phyloP scores from a whole-genome alignment of 2,329 filamentous ascomycete genomes.

The Diaporthe sp. region DNA sequence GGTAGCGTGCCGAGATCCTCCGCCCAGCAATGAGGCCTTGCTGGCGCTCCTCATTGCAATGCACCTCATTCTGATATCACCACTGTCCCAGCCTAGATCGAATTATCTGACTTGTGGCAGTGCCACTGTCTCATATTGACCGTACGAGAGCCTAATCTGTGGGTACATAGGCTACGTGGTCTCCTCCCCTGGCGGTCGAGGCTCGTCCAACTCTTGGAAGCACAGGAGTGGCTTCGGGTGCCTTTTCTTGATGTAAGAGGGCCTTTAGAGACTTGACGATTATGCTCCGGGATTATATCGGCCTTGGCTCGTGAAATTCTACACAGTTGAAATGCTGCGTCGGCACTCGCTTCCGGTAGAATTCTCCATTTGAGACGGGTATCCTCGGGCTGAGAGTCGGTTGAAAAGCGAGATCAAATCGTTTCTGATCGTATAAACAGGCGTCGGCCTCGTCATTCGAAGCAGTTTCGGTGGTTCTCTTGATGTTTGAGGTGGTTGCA shows the following conservation, averaged over 20 bases:
- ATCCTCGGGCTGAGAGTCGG: too few relatives aligned
- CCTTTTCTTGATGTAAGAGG: too few relatives aligned
- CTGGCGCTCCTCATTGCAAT: background rate
- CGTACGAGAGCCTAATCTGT: background rate
- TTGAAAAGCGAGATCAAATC: background rate
- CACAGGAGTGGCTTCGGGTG: too few relatives aligned
- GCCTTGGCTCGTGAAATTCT: background rate
- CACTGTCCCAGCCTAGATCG: background rate
- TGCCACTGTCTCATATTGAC: background rate
- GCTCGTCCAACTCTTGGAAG: background rate
- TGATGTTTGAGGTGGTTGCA: too few relatives aligned
- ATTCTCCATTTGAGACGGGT: too few relatives aligned
- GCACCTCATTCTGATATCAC: background rate
- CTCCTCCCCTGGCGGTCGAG: background rate
- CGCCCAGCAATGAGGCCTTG: background rate
- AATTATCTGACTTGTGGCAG: background rate
- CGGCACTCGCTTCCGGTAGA: too few relatives aligned
- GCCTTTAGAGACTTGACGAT: background rate
- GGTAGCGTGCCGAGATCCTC: too few relatives aligned
- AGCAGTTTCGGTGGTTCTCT: background rate
- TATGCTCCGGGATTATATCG: background rate
- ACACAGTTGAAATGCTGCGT: background rate
- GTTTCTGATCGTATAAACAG: background rate
- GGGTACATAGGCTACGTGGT: background rate
- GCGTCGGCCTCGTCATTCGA: background rate